Evolutionary conservation across 1,284 basidiomycete genomes (phyloP), one percentile per base, ranked within the genome.

Genomic region (Boletus smithii): DNA sequence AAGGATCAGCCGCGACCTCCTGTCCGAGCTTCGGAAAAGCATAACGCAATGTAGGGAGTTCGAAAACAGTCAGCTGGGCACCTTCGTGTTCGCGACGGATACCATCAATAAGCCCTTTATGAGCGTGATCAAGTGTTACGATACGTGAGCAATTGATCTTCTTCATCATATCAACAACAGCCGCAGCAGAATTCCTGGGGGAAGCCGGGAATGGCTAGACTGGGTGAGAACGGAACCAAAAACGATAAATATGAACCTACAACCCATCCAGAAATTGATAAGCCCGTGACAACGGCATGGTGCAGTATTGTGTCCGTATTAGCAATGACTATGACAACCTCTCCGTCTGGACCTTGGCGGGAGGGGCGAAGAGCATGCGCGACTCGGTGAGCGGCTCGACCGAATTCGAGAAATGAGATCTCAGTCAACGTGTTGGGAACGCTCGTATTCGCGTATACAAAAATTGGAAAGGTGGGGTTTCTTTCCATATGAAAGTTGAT

Each of bases 171-270:
- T 62, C 51, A 0, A 60, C 48, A 30, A 71, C 46, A 1, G 67
- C 69, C 1, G 52, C 50, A 0, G 56, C 53, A 3, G 68, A 61
- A 27, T 72, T 72, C 16, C 69, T 58, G 0, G 58, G 57, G 0
- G 70, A 71, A 1, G 60, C 61, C 0, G 59, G 61, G 40, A 73
- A 70, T 4, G 70, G 69, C 69, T 71, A 42, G n/a, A 32, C 8
- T 2, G 23, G 18, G 7, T 48, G 36, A 51, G 37, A 38, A 32
- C 6, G 8, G 4, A 4, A 8, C 8, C 2, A 1, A 17, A 34
- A 11, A 20, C 20, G 16, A 33, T 5, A 10, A 7, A 22, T 5
- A n/a, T 17, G 4, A 4, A 50, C 54, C 14, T 40, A 69, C 66
- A n/a, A 61, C 55, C n/a, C 58, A 52, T 32, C 70, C 69, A 9